These are phyloP conservation scores for Linum tenue DNA, from an alignment of 345 rosid genomes.

Conservation along the genomic window DNA sequence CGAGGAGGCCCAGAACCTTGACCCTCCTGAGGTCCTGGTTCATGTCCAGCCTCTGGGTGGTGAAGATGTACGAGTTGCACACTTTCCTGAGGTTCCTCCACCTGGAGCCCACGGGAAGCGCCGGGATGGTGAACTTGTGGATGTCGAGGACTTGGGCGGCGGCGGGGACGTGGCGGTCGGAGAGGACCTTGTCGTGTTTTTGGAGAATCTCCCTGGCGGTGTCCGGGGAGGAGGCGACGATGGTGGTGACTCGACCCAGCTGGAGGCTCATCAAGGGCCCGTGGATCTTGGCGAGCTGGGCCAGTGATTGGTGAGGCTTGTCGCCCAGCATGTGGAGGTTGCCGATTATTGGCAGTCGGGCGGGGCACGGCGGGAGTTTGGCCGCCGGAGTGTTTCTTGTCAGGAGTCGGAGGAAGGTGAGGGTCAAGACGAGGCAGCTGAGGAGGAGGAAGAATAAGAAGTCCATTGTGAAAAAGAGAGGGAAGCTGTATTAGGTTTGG, in stretches of 20 bases:
- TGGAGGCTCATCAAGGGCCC: no score
- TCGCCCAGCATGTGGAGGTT: conserved; percentile 23
- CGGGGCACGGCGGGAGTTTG: conserved; percentile 29
- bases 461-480: background rate
- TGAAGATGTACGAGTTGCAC: no score
- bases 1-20: conserved; percentile 17
- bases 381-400: background rate
- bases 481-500: no score
- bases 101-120: background rate
- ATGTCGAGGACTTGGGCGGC: conserved; percentile 5
- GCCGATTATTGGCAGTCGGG: conserved; percentile 20
- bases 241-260: no score
- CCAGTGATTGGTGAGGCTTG: conserved; percentile 26
- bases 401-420: background rate
- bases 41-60: conserved; percentile 21
- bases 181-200: conserved; percentile 12
- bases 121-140: background rate
- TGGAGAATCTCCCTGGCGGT: conserved; percentile 27
- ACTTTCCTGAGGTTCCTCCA: no score
- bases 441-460: background rate
- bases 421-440: background rate
- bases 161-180: background rate
- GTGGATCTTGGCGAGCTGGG: conserved; percentile 25
- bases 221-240: conserved; percentile 13
- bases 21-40: conserved; percentile 11